Percentiles rank a stretch among this genome's conserved stretches.
phyloP scores from a whole-genome alignment of 163 green algal genomes.

The Volvox carteri region DNA sequence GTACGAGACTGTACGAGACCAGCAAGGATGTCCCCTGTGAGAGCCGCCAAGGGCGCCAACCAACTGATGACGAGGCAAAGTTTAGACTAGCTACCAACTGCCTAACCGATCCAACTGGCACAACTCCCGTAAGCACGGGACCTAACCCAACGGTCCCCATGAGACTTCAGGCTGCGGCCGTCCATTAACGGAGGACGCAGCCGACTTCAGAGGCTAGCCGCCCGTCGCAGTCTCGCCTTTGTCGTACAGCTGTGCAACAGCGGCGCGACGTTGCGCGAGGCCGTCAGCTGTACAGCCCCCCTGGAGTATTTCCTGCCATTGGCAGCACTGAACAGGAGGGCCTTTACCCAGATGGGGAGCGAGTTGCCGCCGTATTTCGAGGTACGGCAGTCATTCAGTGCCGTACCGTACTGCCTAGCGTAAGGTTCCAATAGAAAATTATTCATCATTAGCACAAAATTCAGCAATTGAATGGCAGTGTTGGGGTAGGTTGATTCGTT shows the following conservation, averaged over 20 bases:
- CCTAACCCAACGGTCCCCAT: too few relatives aligned
- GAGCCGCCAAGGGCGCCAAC: too few relatives aligned
- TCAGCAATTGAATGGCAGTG: too few relatives aligned
- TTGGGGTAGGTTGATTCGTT: too few relatives aligned
- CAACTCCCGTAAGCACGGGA: too few relatives aligned
- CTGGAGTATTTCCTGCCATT: slow-evolving; percentile 45
- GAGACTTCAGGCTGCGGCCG: not conserved
- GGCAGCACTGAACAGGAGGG: slow-evolving; percentile 36
- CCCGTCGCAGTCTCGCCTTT: slow-evolving; percentile 20
- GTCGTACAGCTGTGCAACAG: slow-evolving; percentile 7
- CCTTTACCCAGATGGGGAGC: slow-evolving; percentile 38
- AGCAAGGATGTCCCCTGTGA: too few relatives aligned
- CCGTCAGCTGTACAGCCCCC: not conserved
- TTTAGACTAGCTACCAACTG: too few relatives aligned
- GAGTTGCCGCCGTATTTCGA: slow-evolving; percentile 52
- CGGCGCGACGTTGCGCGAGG: slow-evolving; percentile 27
- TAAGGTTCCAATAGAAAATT: not conserved
- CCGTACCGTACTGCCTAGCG: too few relatives aligned
- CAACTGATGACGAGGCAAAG: too few relatives aligned
- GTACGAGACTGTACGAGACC: too few relatives aligned
- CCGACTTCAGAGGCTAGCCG: not conserved
- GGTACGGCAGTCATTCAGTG: slow-evolving; percentile 35
- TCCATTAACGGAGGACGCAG: not conserved
- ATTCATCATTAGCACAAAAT: too few relatives aligned
- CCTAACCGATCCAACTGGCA: too few relatives aligned